Conservation (phyloP, 805 yeast species). For the Pichia phayaonensis region DNA sequence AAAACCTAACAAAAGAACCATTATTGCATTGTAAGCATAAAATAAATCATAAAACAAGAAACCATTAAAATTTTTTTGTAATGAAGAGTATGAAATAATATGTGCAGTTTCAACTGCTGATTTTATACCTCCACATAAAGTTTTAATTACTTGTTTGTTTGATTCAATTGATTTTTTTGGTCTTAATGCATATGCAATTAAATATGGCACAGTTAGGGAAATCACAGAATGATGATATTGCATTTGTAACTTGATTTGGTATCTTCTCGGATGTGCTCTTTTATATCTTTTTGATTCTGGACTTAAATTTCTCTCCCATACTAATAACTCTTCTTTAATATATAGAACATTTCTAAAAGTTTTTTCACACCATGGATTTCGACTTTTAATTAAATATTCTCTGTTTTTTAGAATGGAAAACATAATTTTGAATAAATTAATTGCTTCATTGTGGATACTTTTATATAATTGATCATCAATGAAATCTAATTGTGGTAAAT, state of each 20-base stretch:
- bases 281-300: constrained; percentile 10
- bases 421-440: constrained; percentile 26
- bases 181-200: constrained; percentile 23
- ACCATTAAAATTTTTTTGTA: constrained; percentile 21
- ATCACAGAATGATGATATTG: constrained; percentile 28
- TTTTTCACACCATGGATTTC: constrained; percentile 25
- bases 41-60: constrained; percentile 30
- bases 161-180: constrained; percentile 19
- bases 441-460: constrained; percentile 17
- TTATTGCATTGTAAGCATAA: constrained; percentile 29
- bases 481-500: constrained; percentile 20
- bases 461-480: constrained; percentile 11
- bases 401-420: constrained; percentile 27
- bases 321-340: constrained; percentile 21
- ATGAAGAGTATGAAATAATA: constrained; percentile 16
- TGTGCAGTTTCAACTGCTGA: constrained; percentile 26
- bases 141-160: constrained; percentile 24
- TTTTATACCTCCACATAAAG: constrained; percentile 27
- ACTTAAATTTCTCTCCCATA: constrained; percentile 21
- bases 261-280: constrained; percentile 18
- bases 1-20: constrained; percentile 29
- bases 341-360: constrained; percentile 27
- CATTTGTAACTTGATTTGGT: constrained; percentile 26
- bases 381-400: constrained; percentile 18
- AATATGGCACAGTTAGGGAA: constrained; percentile 28